These are phyloP conservation scores for Claviceps cyperi DNA, from an alignment of 2,329 filamentous ascomycete species.

Conservation along the genomic window DNA sequence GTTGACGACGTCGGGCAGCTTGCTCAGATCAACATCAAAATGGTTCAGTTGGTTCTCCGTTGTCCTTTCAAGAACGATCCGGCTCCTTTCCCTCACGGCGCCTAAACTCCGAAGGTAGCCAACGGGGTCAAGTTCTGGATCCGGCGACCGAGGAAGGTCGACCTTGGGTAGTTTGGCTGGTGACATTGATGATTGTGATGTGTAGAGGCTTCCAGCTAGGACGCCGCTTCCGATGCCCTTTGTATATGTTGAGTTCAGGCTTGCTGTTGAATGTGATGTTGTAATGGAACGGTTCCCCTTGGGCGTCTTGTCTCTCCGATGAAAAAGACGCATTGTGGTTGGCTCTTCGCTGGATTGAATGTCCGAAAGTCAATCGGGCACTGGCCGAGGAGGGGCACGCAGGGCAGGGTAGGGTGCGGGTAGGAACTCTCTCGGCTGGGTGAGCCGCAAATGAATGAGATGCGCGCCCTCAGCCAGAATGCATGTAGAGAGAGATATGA, in stretches of 20 bases:
- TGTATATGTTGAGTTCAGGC: constrained; percentile 36
- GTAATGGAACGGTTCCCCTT: constrained; percentile 28
- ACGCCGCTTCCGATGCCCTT: constrained; percentile 22
- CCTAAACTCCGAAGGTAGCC: constrained; percentile 84
- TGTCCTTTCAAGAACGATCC: constrained; percentile 62
- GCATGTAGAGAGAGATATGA: not conserved
- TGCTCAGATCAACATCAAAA: constrained; percentile 76
- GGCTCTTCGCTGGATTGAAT: constrained; percentile 4
- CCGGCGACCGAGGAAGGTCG: constrained; percentile 69
- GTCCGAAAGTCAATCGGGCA: constrained; percentile 6
- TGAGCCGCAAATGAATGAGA: constrained; percentile 5
- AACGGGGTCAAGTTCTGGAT: constrained; percentile 75
- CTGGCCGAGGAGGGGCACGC: constrained; percentile 4
- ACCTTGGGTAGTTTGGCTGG: constrained; percentile 52
- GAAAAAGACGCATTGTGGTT: constrained; percentile 39
- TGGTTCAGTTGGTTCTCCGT: constrained; percentile 64
- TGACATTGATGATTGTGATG: constrained; percentile 32
- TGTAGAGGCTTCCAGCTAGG: constrained; percentile 31
- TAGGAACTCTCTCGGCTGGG: constrained; percentile 6
- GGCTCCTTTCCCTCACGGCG: constrained; percentile 68
- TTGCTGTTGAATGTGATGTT: constrained; percentile 33
- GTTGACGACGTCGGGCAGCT: constrained; percentile 68
- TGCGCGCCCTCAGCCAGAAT: not conserved
- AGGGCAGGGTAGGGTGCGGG: constrained; percentile 8
- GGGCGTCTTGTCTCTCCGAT: constrained; percentile 36